A percentile compares a stretch with the other conserved stretches of the same genome.
Evolutionary conservation across 139 green algal species (phyloP).

Genomic region (Chlamydomonas sp.): DNA sequence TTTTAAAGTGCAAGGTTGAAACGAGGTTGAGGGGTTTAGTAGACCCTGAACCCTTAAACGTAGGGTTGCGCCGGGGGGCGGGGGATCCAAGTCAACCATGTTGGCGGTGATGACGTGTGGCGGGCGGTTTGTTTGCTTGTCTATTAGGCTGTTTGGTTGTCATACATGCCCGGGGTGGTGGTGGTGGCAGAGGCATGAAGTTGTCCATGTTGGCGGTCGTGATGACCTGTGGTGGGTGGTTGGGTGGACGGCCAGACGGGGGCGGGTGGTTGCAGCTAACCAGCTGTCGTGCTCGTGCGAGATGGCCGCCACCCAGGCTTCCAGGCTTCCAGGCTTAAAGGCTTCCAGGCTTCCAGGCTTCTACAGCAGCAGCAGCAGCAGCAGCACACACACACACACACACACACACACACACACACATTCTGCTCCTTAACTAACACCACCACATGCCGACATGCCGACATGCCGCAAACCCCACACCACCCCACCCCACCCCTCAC

Average conservation of each 20-base stretch:
- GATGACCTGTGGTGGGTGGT: not conserved
- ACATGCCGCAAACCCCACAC: not conserved
- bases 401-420: not conserved
- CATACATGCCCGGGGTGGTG: not conserved
- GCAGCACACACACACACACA: no score
- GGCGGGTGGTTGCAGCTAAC: not conserved
- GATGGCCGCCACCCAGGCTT: no score
- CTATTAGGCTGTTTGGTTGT: not conserved
- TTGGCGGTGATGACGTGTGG: constrained; percentile 36
- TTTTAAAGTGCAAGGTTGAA: no score
- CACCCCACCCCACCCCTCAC: not conserved
- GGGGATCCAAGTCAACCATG: constrained; percentile 31
- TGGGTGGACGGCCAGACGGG: not conserved
- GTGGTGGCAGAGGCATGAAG: not conserved
- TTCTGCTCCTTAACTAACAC: not conserved
- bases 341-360: not conserved
- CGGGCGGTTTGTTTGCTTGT: not conserved
- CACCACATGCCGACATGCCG: not conserved
- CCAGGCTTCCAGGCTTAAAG: not conserved
- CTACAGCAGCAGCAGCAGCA: not conserved
- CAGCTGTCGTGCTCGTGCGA: no score
- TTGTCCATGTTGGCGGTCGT: not conserved
- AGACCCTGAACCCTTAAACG: no score
- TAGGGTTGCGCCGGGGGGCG: no score
- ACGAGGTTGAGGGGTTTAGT: no score